Percentiles rank a stretch among this genome's conserved stretches.
Evolutionary conservation across 257 asterid species (phyloP).

Genomic region (Nicotiana noctiflora): DNA sequence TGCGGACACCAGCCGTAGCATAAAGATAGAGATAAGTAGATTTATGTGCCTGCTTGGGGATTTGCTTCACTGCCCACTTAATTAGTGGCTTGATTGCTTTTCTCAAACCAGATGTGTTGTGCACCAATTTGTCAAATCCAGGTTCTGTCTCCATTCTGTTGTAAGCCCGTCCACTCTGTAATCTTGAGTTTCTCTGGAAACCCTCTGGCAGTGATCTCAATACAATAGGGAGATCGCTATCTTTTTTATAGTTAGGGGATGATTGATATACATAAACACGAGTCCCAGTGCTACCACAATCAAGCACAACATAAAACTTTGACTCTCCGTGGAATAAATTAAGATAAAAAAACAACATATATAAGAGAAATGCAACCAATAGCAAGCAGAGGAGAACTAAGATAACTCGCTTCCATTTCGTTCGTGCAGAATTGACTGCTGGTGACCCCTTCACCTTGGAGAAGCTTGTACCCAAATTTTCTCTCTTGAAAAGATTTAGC

Average conservation of each 20-base stretch:
- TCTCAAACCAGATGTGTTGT: slow-evolving; percentile 59
- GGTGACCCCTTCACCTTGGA: slow-evolving; percentile 63
- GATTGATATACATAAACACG: slow-evolving; percentile 92
- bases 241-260: slow-evolving; percentile 41
- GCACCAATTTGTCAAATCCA: slow-evolving; percentile 91
- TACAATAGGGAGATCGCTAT: slow-evolving; percentile 57
- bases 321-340: slow-evolving; percentile 55
- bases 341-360: slow-evolving; percentile 39
- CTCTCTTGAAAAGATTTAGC: slow-evolving; percentile 37
- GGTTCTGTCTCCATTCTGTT: slow-evolving; percentile 98
- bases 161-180: slow-evolving; percentile 77
- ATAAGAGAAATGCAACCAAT: slow-evolving; percentile 45
- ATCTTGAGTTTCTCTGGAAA: slow-evolving; percentile 47
- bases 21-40: slow-evolving; percentile 74
- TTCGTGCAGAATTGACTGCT: slow-evolving; percentile 30
- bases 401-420: slow-evolving; percentile 49
- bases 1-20: slow-evolving; percentile 97
- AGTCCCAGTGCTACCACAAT: slow-evolving; percentile 98
- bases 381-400: slow-evolving; percentile 55
- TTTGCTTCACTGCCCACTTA: slow-evolving; percentile 91
- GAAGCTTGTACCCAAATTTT: slow-evolving; percentile 56
- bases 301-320: slow-evolving; percentile 76
- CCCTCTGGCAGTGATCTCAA: slow-evolving; percentile 77
- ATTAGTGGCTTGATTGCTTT: slow-evolving; percentile 66
- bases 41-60: slow-evolving; percentile 67